phyloP scores from a whole-genome alignment of 352 stramenopile species.

The Globisporangium nagaii region DNA sequence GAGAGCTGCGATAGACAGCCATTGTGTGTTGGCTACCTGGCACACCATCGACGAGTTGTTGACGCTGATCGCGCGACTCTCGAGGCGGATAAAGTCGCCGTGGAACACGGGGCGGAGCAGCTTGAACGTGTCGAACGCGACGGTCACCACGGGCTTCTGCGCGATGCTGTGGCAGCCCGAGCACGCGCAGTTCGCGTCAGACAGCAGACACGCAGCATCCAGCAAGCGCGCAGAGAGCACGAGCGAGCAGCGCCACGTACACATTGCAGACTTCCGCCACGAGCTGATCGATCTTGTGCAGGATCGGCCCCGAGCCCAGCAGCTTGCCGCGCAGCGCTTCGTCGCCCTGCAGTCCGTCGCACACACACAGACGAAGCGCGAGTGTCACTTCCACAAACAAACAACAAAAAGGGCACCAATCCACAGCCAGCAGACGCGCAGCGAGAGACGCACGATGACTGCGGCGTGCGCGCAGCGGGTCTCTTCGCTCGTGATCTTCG shows the following conservation, averaged over 20 bases:
- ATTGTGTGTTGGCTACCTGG: too few species aligned
- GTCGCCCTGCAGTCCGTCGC: slow-evolving; percentile 25
- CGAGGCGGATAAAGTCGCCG: slow-evolving; percentile 36
- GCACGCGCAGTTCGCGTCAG: neutral
- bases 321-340: slow-evolving; percentile 42
- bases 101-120: slow-evolving; percentile 29
- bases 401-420: neutral
- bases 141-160: slow-evolving; percentile 25
- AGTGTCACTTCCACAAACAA: neutral
- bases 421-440: neutral
- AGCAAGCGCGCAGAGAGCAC: too few species aligned
- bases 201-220: neutral
- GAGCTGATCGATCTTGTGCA: slow-evolving; percentile 46
- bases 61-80: slow-evolving; percentile 30
- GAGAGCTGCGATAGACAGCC: too few species aligned
- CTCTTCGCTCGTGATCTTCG: slow-evolving; percentile 18
- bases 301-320: slow-evolving; percentile 40
- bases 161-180: slow-evolving; percentile 14
- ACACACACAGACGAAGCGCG: neutral
- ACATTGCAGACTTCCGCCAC: slow-evolving; percentile 23
- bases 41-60: slow-evolving; percentile 34
- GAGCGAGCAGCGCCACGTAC: neutral
- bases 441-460: slow-evolving; percentile 13
- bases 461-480: slow-evolving; percentile 21
- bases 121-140: slow-evolving; percentile 43